Conservation (phyloP, 176 grass and related monocot genomes). For the Carex scoparia region DNA sequence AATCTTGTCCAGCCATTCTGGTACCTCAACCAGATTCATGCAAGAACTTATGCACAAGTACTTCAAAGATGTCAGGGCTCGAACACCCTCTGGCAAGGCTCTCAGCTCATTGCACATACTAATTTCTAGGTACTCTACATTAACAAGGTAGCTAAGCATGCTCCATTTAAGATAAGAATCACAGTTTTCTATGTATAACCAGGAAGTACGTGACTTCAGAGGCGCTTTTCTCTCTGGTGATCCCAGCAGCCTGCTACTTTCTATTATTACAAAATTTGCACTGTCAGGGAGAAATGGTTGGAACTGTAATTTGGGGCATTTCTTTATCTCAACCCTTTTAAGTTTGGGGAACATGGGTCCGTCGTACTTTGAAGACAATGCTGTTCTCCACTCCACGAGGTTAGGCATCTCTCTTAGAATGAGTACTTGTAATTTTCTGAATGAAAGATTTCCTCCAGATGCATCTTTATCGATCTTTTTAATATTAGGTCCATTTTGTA, state of each 20-base stretch:
- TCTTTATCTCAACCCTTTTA: not conserved
- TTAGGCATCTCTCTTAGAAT: not conserved
- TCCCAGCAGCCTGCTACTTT: conserved; percentile 4
- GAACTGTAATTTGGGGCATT: conserved; percentile 23
- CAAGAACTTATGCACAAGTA: conserved; percentile 19
- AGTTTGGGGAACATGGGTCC: conserved; percentile 21
- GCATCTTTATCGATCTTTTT: conserved; percentile 6
- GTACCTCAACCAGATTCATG: conserved; percentile 2
- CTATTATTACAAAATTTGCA: conserved; percentile 15
- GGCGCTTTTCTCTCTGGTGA: not conserved
- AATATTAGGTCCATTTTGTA: conserved; percentile 9
- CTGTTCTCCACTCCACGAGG: conserved; percentile 15
- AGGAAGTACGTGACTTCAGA: not conserved
- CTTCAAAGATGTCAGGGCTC: conserved; percentile 1
- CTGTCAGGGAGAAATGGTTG: conserved; percentile 9
- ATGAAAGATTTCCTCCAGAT: not conserved
- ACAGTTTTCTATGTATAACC: conserved; percentile 12
- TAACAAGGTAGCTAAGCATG: conserved; percentile 8
- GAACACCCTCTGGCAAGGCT: conserved; percentile 22
- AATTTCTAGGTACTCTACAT: conserved; percentile 11
- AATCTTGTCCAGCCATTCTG: not conserved
- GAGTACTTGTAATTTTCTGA: conserved; percentile 13
- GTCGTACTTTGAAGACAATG: not conserved
- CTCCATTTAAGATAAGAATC: not conserved
- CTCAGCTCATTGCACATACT: not conserved